Conservation (phyloP, 139 green algal species). For the Marvania coccoides region DNA sequence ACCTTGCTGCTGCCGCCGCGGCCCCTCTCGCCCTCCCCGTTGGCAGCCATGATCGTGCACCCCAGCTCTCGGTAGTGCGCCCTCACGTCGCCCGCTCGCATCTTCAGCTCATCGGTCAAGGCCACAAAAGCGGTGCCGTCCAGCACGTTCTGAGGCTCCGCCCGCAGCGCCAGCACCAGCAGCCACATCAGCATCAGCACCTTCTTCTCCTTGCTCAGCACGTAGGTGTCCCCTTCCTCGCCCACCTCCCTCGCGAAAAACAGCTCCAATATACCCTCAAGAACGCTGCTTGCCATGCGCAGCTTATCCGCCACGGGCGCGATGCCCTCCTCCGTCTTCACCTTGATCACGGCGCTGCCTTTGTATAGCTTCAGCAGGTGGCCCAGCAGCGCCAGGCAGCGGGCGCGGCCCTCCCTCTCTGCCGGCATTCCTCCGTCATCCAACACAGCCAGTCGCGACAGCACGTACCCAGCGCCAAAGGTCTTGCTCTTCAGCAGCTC, state of each 20-base stretch:
- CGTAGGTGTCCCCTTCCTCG: constrained; percentile 7
- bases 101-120: constrained; percentile 20
- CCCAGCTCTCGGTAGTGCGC: constrained; percentile 24
- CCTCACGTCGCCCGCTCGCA: constrained; percentile 7
- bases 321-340: constrained; percentile 6
- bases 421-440: background rate
- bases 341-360: background rate
- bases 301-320: background rate
- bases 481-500: background rate
- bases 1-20: background rate
- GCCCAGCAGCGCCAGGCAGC: constrained; percentile 18
- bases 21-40: background rate
- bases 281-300: constrained; percentile 7
- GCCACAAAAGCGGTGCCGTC: constrained; percentile 3
- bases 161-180: constrained; percentile 18
- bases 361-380: constrained; percentile 23
- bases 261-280: constrained; percentile 30
- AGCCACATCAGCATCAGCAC: constrained; percentile 18
- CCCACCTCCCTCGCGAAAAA: constrained; percentile 17
- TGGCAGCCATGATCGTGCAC: constrained; percentile 1
- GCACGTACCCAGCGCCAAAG: constrained; percentile 19
- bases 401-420: constrained; percentile 7
- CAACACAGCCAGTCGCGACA: constrained; percentile 14
- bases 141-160: constrained; percentile 7
- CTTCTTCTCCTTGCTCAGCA: constrained; percentile 22